Evolutionary conservation across 352 stramenopile species (phyloP).

Genomic region (Pythium brachiatum): DNA sequence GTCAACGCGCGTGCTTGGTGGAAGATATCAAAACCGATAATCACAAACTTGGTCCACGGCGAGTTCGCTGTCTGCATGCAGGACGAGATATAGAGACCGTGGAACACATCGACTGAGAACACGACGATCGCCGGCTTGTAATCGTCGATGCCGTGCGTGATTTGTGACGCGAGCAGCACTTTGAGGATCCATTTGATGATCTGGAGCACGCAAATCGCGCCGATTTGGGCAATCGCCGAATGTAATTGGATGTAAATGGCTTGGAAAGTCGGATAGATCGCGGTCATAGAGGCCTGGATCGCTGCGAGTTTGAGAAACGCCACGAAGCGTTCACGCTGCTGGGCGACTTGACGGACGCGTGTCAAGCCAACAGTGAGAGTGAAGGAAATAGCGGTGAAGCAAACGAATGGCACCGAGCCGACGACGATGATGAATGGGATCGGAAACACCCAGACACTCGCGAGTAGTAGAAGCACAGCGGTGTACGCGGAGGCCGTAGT

Average conservation of each 20-base stretch:
- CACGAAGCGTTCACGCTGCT: too few relatives aligned
- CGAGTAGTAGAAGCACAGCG: slow-evolving; percentile 23
- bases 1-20: not conserved
- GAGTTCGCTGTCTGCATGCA: slow-evolving; percentile 11
- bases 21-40: slow-evolving; percentile 2
- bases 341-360: too few relatives aligned
- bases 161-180: slow-evolving; percentile 25
- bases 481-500: too few relatives aligned
- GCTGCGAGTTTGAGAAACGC: too few relatives aligned
- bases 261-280: slow-evolving; percentile 24
- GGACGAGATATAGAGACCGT: slow-evolving; percentile 8
- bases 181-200: slow-evolving; percentile 41
- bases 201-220: slow-evolving; percentile 27
- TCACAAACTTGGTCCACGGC: too few relatives aligned
- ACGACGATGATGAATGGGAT: slow-evolving; percentile 37
- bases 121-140: slow-evolving; percentile 10
- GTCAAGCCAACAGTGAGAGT: too few relatives aligned
- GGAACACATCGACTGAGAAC: slow-evolving; percentile 11
- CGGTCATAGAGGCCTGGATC: slow-evolving; percentile 29
- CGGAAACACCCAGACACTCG: slow-evolving; percentile 32
- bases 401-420: slow-evolving; percentile 18
- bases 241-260: not conserved
- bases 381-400: slow-evolving; percentile 25
- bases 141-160: slow-evolving; percentile 4
- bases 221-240: too few relatives aligned